Conservation (phyloP, 345 rosid genomes). For the Euphorbia peplus region DNA sequence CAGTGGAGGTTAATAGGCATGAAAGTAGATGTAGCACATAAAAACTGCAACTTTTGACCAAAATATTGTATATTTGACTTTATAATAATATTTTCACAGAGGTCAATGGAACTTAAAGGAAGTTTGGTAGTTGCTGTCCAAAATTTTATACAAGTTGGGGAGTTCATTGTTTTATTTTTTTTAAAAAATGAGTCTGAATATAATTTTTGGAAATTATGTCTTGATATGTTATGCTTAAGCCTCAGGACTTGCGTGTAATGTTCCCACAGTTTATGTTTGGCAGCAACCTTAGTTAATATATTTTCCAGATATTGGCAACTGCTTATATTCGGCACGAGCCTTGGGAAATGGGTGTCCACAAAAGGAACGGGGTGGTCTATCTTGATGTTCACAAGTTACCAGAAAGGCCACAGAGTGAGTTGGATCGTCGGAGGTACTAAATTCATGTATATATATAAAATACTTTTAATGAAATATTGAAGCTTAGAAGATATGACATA, state of each 20-base stretch:
- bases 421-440: slow-evolving; percentile 78
- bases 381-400: slow-evolving; percentile 94
- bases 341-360: slow-evolving; percentile 99
- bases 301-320: slow-evolving; percentile 72
- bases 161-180: neutral
- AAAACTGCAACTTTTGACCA: neutral
- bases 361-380: slow-evolving; percentile 89
- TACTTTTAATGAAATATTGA: no score
- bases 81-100: neutral
- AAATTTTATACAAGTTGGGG: neutral
- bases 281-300: neutral
- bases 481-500: slow-evolving; percentile 1
- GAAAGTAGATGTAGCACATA: neutral
- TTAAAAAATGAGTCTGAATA: neutral
- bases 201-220: neutral
- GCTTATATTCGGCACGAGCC: slow-evolving; percentile 81
- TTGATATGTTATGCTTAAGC: neutral
- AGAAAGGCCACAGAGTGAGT: slow-evolving; percentile 74
- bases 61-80: neutral
- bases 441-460: neutral
- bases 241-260: neutral
- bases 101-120: neutral
- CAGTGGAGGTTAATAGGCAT: neutral
- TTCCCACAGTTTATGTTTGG: neutral
- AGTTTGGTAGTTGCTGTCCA: neutral